Evolutionary conservation across 2,329 filamentous ascomycete genomes (phyloP).

Genomic region (Colletotrichum zoysiae): DNA sequence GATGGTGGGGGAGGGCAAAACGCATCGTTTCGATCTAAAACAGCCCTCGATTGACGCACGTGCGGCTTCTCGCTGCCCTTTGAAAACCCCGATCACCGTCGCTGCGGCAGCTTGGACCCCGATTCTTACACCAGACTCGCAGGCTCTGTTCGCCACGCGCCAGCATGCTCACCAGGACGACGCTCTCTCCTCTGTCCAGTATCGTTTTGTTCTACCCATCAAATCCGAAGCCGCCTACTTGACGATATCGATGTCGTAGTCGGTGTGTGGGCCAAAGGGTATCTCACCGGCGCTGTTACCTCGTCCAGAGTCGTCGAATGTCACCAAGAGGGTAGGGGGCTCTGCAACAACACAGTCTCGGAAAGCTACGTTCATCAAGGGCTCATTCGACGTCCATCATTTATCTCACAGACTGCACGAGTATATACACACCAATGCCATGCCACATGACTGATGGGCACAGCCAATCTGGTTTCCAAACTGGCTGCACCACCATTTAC

Average conservation of each 20-base stretch:
- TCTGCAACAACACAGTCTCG: background rate
- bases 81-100: background rate
- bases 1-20: background rate
- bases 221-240: background rate
- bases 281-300: background rate
- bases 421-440: constrained; percentile 31
- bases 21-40: background rate
- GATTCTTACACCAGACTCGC: background rate
- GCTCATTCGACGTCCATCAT: constrained; percentile 8
- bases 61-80: background rate
- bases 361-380: background rate
- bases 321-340: background rate
- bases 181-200: background rate
- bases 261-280: background rate
- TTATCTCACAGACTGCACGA: constrained; percentile 19
- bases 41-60: background rate
- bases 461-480: background rate
- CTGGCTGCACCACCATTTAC: background rate
- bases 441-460: constrained; percentile 20
- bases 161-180: background rate
- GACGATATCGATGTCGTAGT: background rate
- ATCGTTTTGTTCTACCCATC: background rate
- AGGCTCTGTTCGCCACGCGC: background rate
- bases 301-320: background rate
- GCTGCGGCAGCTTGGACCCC: too few relatives aligned